Evolutionary conservation across 768 basidiomycete genomes (phyloP), one percentile per base, ranked within the genome.

Genomic region (Lactarius hengduanensis): DNA sequence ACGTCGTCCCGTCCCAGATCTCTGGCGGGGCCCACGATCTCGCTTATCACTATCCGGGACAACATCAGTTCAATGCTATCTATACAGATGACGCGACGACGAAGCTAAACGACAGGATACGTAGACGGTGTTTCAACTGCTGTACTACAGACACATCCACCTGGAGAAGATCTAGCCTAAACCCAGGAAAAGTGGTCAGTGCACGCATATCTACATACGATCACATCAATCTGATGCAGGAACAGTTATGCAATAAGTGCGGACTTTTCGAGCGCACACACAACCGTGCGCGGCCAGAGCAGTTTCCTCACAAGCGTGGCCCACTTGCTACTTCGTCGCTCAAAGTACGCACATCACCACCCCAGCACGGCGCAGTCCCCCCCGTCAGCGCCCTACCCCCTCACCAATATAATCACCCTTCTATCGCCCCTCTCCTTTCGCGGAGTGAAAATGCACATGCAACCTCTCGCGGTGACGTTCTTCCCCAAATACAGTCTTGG

Each of bases 111-210:
- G 89, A 91, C 73, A 82, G 89, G 47, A 87, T 92, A 58, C 82
- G 91, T 32, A 77, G 91, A 43, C 79, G 90, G 57, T 92, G 91
- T 76, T 92, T 89, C 82, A 92, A 92, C 74, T 92, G 91, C 76
- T 87, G 88, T 74, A 92, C 90, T 30, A 91, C 91, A 16, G 91
- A 92, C 69, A 92, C 91, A 38, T 88, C 87, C 59, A 92, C 90
- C 30, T 92, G 91, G 91, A 77, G 91, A 41, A 77, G 91, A 66
- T 86, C 85, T 18, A 91, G 89, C 72, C 82, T 92, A 65, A 87
- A 84, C 65, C 90, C 90, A 1, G 91, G 91, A 32, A 92, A 92
- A 83, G 91, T 92, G 71, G 83, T 83, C 69, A 65, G 83, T 71
- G 7, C 32, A 50, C 34, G 15, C 36, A 30, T 2, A n/a, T 7